phyloP scores from a whole-genome alignment of 2,329 filamentous ascomycete genomes.

The Thelonectria olida region DNA sequence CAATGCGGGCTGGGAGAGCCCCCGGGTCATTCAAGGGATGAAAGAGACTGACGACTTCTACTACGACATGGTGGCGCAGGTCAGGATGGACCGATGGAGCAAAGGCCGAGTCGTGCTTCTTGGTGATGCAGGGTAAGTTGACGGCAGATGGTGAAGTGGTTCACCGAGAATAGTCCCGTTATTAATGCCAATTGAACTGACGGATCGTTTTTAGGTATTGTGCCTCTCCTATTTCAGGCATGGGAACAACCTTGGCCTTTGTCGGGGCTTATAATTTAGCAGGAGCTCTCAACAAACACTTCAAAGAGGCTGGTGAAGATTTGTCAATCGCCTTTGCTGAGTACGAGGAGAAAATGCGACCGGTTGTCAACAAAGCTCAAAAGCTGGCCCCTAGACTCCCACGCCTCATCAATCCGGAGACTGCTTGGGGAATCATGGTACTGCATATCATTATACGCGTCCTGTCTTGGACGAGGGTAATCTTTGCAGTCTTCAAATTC shows the following conservation, averaged over 20 bases:
- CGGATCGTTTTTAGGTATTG: slow-evolving; percentile 45
- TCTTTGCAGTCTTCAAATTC: neutral
- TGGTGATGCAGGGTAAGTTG: slow-evolving; percentile 54
- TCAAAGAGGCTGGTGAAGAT: slow-evolving; percentile 37
- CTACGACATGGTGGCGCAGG: slow-evolving; percentile 51
- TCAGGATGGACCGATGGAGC: slow-evolving; percentile 50
- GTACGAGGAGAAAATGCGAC: slow-evolving; percentile 54
- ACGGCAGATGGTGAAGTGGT: too few species aligned
- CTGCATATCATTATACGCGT: slow-evolving; percentile 20
- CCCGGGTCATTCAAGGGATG: slow-evolving; percentile 49
- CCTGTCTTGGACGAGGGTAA: neutral
- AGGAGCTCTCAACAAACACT: slow-evolving; percentile 49
- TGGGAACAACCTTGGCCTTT: slow-evolving; percentile 57
- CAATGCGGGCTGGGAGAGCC: slow-evolving; percentile 56
- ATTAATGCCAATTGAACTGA: neutral
- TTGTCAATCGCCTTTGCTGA: neutral
- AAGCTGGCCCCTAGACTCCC: slow-evolving; percentile 42
- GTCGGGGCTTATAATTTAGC: slow-evolving; percentile 61
- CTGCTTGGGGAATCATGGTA: slow-evolving; percentile 39
- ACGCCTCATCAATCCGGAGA: slow-evolving; percentile 38
- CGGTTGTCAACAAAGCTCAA: slow-evolving; percentile 51
- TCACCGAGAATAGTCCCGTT: neutral
- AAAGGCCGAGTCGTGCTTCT: slow-evolving; percentile 53
- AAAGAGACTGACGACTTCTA: slow-evolving; percentile 54
- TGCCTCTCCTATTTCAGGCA: slow-evolving; percentile 56